A percentile compares a stretch with the other conserved stretches of the same genome.
Conservation (phyloP, 1,284 basidiomycete genomes). For the Boletus semigastroideus region DNA sequence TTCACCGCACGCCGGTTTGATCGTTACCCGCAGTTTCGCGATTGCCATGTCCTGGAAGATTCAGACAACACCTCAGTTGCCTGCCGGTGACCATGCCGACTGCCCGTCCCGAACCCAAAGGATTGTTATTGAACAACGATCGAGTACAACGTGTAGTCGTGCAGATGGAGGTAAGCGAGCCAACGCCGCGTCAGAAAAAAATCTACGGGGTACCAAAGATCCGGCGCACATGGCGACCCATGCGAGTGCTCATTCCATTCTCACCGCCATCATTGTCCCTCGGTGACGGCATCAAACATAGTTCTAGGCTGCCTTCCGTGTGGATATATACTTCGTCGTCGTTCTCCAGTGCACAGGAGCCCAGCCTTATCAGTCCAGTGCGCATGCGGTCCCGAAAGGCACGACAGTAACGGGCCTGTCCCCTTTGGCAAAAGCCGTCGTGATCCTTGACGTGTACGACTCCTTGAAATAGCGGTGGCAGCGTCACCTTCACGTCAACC, state of each 20-base stretch:
- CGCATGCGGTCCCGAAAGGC: constrained; percentile 27
- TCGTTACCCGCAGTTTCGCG: not conserved
- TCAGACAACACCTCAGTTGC: constrained; percentile 18
- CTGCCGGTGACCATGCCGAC: not conserved
- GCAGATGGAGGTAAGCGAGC: constrained; percentile 13
- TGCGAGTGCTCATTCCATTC: constrained; percentile 15
- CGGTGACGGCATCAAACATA: constrained; percentile 18
- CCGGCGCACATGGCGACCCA: constrained; percentile 31
- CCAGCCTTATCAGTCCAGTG: constrained; percentile 22
- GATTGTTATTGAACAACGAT: not conserved
- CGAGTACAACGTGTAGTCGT: constrained; percentile 4
- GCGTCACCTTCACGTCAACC: constrained; percentile 29
- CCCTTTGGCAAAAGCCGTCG: constrained; percentile 9
- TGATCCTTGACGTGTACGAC: constrained; percentile 23
- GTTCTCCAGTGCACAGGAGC: constrained; percentile 19
- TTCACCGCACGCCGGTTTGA: not conserved
- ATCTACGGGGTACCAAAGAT: constrained; percentile 22
- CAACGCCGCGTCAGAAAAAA: constrained; percentile 10
- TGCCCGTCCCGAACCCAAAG: not conserved
- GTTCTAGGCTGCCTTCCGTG: constrained; percentile 22
- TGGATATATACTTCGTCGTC: constrained; percentile 33
- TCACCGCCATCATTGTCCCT: constrained; percentile 9
- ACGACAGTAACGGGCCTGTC: constrained; percentile 21
- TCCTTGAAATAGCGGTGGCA: constrained; percentile 31
- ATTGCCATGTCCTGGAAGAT: not conserved